Evolutionary conservation across 495 filamentous ascomycete species (phyloP), one percentile per base, ranked within the genome.

Genomic region (Pseudevernia furfuracea): DNA sequence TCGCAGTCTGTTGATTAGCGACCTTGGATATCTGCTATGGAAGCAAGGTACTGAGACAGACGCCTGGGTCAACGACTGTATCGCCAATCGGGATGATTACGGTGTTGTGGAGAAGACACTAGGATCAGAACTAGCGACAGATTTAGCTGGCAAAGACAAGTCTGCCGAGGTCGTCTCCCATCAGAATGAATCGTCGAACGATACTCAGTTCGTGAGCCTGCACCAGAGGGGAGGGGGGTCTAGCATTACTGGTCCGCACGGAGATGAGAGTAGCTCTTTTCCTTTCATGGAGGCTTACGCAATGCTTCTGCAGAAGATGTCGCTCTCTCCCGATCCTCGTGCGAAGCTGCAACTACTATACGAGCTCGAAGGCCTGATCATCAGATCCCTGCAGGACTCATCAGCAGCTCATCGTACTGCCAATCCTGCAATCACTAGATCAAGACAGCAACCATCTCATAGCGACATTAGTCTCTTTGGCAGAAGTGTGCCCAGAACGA

Each of bases 11-110:
- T 80, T 98, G 12, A 77, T 97, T 39, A 97, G 92, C 65, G 94
- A 98, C 74, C 80, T 98, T 21, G 90, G 91, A 12, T 89, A 86
- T 53, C 83, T 88, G 12, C 87, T 96, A 19, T 96, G 92, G 76
- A 84, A 87, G 39, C 84, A 86, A 65, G 80, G 94, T 19, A 93
- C 90, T 67, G 94, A 98, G 77, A 98, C 93, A 21, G 94, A 97
- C 69, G 84, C 80, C 32, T 97, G 93, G 90, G 93, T 96, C 71
- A 82, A 84, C 8, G 85, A 87, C 66, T 53, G 59, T 23, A n/a
- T 41, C 41, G 52, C n/a, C 44, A 10, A 49, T 21, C 28, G 38
- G 21, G 34, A 7, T 14, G 49, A 38, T 12, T 39, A 41, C 6
- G 28, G 37, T 43, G 46, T 28, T 34, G 34, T 55, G 6, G n/a